Conservation (phyloP, 2,329 filamentous ascomycete species). For the Penicillium palitans region DNA sequence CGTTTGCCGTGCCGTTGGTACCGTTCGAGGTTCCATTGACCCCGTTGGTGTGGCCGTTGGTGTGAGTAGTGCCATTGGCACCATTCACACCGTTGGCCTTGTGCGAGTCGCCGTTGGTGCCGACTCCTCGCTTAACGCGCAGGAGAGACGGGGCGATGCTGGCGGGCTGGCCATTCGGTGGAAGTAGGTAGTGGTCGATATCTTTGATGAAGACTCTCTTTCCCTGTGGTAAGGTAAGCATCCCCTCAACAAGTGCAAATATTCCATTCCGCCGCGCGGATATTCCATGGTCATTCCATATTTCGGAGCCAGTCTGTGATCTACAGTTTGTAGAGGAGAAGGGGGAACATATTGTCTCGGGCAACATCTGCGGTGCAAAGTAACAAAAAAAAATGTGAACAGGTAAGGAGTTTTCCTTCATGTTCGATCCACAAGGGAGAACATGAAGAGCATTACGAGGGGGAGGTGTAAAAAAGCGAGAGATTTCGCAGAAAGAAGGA, state of each 20-base stretch:
- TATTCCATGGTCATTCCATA: neutral
- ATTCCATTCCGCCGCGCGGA: constrained; percentile 4
- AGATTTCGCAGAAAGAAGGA: constrained; percentile 29
- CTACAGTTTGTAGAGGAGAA: neutral
- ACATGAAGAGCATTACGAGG: constrained; percentile 1
- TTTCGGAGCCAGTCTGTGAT: neutral
- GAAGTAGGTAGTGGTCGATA: constrained; percentile 88
- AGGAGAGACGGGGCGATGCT: constrained; percentile 75
- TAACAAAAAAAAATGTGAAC: constrained; percentile 16
- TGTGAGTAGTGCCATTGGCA: constrained; percentile 13
- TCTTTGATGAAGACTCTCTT: constrained; percentile 98
- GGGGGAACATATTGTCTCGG: neutral
- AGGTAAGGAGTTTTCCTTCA: neutral
- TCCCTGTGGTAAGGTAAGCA: constrained; percentile 60
- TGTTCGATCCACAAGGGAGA: constrained; percentile 5
- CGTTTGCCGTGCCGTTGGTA: constrained; percentile 12
- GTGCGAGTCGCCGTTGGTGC: constrained; percentile 30
- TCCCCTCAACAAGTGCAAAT: constrained; percentile 17
- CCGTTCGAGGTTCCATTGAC: constrained; percentile 10
- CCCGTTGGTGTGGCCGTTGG: constrained; percentile 21
- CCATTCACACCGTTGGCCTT: constrained; percentile 27
- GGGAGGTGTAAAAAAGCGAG: constrained; percentile 20
- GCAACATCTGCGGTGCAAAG: constrained; percentile 3
- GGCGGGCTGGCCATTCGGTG: constrained; percentile 67
- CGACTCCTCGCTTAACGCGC: constrained; percentile 60